These are phyloP conservation scores for Globisporangium canariense DNA, from an alignment of 352 stramenopile genomes.

Conservation along the genomic window DNA sequence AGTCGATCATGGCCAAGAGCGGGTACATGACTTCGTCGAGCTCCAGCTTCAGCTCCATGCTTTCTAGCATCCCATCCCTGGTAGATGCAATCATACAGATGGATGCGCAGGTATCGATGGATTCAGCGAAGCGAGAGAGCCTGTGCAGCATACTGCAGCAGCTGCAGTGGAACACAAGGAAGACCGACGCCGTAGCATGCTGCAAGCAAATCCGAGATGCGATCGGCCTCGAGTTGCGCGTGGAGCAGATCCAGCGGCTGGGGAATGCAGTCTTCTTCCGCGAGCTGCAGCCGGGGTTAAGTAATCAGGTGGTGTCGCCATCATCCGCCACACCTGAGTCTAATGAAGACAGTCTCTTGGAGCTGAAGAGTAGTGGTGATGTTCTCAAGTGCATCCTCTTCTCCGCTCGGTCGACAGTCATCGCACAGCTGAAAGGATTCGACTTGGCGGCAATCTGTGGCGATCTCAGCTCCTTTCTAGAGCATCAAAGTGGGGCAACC, in stretches of 20 bases:
- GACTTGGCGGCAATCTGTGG: constrained; percentile 26
- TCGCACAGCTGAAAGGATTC: constrained; percentile 35
- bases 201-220: constrained; percentile 29
- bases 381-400: constrained; percentile 27
- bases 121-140: constrained; percentile 19
- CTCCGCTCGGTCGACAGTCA: constrained; percentile 10
- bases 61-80: constrained; percentile 2
- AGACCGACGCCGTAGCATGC: constrained; percentile 23
- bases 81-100: constrained; percentile 23
- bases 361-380: constrained; percentile 36
- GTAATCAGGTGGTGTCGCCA: not conserved
- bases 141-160: constrained; percentile 42
- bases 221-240: constrained; percentile 21
- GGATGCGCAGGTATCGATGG: constrained; percentile 8
- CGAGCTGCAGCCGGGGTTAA: constrained; percentile 23
- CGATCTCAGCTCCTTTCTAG: constrained; percentile 31
- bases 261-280: constrained; percentile 40
- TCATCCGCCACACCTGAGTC: not conserved
- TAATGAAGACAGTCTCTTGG: constrained; percentile 25
- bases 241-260: constrained; percentile 36
- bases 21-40: not conserved
- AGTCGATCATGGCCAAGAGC: constrained; percentile 11
- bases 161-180: constrained; percentile 41
- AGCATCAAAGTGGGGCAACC: constrained; percentile 27
- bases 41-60: not conserved